Conservation (phyloP, 1,139 yeast genomes). For the Pichia sp. region DNA sequence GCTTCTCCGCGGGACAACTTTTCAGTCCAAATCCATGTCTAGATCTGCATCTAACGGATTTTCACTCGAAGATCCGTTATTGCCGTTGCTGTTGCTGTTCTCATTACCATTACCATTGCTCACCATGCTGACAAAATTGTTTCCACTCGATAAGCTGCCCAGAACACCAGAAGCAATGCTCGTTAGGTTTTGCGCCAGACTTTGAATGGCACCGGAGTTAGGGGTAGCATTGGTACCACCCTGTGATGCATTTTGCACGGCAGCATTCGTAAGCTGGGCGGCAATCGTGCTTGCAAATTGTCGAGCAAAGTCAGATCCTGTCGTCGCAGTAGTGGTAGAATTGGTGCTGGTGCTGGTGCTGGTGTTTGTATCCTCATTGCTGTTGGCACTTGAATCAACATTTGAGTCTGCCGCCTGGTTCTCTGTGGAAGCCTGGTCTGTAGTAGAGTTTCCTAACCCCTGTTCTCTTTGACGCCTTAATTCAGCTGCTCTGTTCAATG, state of each 20-base stretch:
- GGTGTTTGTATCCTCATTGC: background rate
- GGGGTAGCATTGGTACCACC: conserved; percentile 8
- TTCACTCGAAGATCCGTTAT: background rate
- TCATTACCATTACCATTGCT: background rate
- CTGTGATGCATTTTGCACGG: background rate
- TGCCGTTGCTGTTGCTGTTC: background rate
- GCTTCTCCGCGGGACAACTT: background rate
- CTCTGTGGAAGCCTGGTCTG: background rate
- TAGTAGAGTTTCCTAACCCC: background rate
- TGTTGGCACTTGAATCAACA: background rate
- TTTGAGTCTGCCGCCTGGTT: background rate
- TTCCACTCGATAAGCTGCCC: conserved; percentile 7
- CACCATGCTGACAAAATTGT: conserved; percentile 1
- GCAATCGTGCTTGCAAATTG: conserved; percentile 11
- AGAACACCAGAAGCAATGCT: conserved; percentile 8
- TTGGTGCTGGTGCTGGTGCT: background rate
- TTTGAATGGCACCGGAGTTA: background rate
- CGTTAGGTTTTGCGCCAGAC: conserved; percentile 5
- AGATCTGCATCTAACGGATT: conserved; percentile 10
- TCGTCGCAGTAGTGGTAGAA: conserved; percentile 2
- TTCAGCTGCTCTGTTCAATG: conserved; percentile 11
- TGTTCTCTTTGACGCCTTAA: conserved; percentile 11
- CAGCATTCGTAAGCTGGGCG: conserved; percentile 10
- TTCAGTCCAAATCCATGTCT: conserved; percentile 11
- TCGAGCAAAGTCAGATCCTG: conserved; percentile 11